Conservation (phyloP, 495 filamentous ascomycete genomes). For the Thozetella sp. region DNA sequence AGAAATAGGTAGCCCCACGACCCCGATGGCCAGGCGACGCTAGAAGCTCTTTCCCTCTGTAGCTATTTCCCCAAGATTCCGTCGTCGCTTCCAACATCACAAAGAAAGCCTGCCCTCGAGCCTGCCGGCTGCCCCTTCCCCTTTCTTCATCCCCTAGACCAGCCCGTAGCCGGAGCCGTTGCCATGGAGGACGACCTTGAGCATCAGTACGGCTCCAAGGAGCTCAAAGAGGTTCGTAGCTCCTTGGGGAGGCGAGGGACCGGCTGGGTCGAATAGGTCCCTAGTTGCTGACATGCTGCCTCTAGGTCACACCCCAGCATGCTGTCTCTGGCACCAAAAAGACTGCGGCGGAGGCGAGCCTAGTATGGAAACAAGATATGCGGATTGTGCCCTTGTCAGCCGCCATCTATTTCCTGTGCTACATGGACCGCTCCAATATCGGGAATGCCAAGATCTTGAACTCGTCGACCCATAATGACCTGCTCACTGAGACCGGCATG, state of each 20-base stretch:
- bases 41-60: no score
- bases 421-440: slow-evolving; percentile 69
- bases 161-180: no score
- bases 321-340: background rate
- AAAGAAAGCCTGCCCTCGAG: no score
- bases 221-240: background rate
- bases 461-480: slow-evolving; percentile 56
- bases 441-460: slow-evolving; percentile 71
- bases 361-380: slow-evolving; percentile 63
- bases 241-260: no score
- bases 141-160: no score
- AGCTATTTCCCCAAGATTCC: no score
- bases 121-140: no score
- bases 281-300: background rate
- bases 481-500: slow-evolving; percentile 63
- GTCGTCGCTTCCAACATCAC: no score
- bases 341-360: background rate
- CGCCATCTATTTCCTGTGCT: slow-evolving; percentile 65
- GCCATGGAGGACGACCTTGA: slow-evolving; percentile 1
- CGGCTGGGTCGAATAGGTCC: no score
- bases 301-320: background rate
- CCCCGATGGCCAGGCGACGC: no score
- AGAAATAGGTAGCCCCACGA: no score
- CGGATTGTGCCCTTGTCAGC: slow-evolving; percentile 62
- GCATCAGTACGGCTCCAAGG: slow-evolving; percentile 1